These are phyloP conservation scores for Hypoxylon sp. DNA, from an alignment of 2,329 filamentous ascomycete species.

Conservation along the genomic window DNA sequence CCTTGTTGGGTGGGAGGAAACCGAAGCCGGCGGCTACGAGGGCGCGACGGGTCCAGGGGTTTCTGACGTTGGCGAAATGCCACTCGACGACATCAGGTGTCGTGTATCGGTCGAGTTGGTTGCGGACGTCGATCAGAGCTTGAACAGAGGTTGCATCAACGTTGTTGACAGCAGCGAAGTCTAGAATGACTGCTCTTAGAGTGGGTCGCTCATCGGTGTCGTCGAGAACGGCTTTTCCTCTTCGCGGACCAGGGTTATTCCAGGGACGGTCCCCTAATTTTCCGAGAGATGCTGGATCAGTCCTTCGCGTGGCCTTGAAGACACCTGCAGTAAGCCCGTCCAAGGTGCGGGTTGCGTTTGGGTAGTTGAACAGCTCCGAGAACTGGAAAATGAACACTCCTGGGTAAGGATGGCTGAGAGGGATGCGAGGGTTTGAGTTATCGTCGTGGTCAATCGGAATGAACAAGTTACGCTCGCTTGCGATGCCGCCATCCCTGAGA, in stretches of 20 bases:
- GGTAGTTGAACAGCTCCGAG: constrained; percentile 64
- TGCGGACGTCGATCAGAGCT: constrained; percentile 62
- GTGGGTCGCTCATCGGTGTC: constrained; percentile 46
- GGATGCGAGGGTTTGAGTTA: constrained; percentile 58
- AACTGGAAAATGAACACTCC: constrained; percentile 66
- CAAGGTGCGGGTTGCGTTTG: constrained; percentile 61
- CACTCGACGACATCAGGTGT: constrained; percentile 56
- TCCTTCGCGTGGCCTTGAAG: constrained; percentile 56
- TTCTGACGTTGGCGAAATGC: constrained; percentile 62
- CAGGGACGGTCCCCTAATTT: constrained; percentile 57
- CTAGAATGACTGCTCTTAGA: constrained; percentile 62
- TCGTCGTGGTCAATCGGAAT: constrained; percentile 60
- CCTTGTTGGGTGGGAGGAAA: constrained; percentile 36
- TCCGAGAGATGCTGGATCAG: constrained; percentile 53
- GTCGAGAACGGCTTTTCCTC: constrained; percentile 28
- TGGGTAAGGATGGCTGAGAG: constrained; percentile 56
- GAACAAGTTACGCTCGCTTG: constrained; percentile 45
- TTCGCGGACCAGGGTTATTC: constrained; percentile 50
- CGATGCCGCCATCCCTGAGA: constrained; percentile 47
- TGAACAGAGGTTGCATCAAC: constrained; percentile 65
- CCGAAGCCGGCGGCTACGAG: constrained; percentile 64
- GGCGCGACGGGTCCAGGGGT: constrained; percentile 65
- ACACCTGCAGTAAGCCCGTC: constrained; percentile 58
- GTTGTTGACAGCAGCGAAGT: constrained; percentile 64
- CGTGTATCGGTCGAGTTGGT: constrained; percentile 61